These are phyloP conservation scores for Trametes coccinea DNA, from an alignment of 768 basidiomycete species.

Conservation along the genomic window DNA sequence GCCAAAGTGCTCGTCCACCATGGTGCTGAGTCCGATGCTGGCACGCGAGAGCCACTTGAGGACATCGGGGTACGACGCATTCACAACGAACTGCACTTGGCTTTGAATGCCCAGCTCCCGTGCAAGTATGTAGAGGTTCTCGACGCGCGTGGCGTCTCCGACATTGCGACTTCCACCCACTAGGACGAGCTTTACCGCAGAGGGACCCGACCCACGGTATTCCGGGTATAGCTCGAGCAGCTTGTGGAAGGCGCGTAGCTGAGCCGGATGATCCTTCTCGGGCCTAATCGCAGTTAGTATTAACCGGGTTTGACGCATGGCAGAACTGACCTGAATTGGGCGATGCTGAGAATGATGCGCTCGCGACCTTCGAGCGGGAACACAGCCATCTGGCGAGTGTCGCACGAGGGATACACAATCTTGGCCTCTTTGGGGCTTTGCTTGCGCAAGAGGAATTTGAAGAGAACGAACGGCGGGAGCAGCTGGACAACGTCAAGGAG, in stretches of 20 bases:
- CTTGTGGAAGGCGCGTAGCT: constrained; percentile 66
- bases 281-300: constrained; percentile 40
- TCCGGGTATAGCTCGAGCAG: constrained; percentile 64
- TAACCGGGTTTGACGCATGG: not conserved
- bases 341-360: constrained; percentile 77
- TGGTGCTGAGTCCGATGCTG: constrained; percentile 89
- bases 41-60: constrained; percentile 70
- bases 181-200: constrained; percentile 61
- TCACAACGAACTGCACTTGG: constrained; percentile 76
- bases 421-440: constrained; percentile 31
- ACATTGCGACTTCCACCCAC: constrained; percentile 86
- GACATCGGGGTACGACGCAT: constrained; percentile 75
- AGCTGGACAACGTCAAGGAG: constrained; percentile 48
- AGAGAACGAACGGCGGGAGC: constrained; percentile 42
- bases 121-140: constrained; percentile 57
- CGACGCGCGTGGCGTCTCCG: constrained; percentile 70
- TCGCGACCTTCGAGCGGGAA: constrained; percentile 57
- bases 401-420: constrained; percentile 92
- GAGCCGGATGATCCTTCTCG: constrained; percentile 89
- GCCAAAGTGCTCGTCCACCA: constrained; percentile 98
- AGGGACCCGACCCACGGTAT: constrained; percentile 37
- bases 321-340: constrained; percentile 82
- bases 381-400: constrained; percentile 67
- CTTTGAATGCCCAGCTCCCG: constrained; percentile 60
- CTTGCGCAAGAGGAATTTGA: constrained; percentile 18